phyloP scores from a whole-genome alignment of 116 monocot species.

The Iris pallida region DNA sequence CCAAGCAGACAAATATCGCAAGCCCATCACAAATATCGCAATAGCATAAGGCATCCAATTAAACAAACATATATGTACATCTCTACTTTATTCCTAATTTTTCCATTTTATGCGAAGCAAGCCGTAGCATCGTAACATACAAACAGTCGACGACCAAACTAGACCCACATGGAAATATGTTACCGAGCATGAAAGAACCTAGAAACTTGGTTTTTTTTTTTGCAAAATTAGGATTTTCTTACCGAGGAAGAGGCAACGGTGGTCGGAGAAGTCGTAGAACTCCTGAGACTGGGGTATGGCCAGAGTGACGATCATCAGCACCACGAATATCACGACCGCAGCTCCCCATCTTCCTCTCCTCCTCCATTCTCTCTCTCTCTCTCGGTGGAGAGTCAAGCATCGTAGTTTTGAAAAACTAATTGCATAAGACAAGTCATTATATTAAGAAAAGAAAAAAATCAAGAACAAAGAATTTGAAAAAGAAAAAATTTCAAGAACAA shows the following conservation, averaged over 20 bases:
- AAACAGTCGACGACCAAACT: too few relatives aligned
- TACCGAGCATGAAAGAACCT: too few relatives aligned
- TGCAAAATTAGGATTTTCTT: not conserved
- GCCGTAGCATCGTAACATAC: not conserved
- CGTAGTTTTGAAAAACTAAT: too few relatives aligned
- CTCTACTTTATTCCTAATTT: not conserved
- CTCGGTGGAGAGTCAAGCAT: too few relatives aligned
- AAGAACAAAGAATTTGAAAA: not conserved
- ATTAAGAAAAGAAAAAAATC: too few relatives aligned
- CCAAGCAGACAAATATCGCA: too few relatives aligned
- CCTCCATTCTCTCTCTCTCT: not conserved
- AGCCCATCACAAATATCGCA: too few relatives aligned
- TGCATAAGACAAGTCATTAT: too few relatives aligned
- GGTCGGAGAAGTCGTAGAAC: slow-evolving; percentile 92
- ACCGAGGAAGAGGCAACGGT: slow-evolving; percentile 72
- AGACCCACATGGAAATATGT: too few relatives aligned
- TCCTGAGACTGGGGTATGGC: slow-evolving; percentile 81
- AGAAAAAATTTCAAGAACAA: not conserved
- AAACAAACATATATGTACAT: too few relatives aligned
- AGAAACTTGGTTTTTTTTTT: not conserved
- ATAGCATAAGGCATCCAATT: too few relatives aligned
- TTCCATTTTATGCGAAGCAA: not conserved
- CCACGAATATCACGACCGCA: slow-evolving; percentile 57
- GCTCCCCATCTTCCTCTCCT: slow-evolving; percentile 41
- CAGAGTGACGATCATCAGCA: slow-evolving; percentile 92